Percentiles rank a stretch among this genome's conserved stretches.
Evolutionary conservation across 2,329 filamentous ascomycete species (phyloP).

Genomic region (Fusarium avenaceum): DNA sequence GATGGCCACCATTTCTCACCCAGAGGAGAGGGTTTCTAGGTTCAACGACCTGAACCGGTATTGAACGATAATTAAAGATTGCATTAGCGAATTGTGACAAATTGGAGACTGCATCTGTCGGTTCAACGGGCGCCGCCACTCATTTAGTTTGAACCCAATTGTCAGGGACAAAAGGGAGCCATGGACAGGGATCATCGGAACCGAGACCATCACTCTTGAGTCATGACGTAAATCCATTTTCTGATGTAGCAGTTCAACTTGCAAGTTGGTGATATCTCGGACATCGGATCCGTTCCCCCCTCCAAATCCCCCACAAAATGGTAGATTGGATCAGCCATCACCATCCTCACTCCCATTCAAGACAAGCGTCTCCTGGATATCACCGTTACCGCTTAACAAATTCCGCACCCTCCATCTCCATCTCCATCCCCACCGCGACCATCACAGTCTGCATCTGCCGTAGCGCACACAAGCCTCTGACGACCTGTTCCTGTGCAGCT

Average conservation of each 20-base stretch:
- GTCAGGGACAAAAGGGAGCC: neutral
- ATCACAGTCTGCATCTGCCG: conserved; percentile 24
- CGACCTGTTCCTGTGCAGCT: conserved; percentile 2
- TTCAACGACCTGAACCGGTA: no score
- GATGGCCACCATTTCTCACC: neutral
- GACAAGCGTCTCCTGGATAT: conserved; percentile 23
- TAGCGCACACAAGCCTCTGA: conserved; percentile 37
- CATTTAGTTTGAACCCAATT: neutral
- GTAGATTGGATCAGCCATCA: conserved; percentile 2
- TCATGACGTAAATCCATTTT: conserved; percentile 7
- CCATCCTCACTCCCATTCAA: conserved; percentile 29
- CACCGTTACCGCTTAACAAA: conserved; percentile 1
- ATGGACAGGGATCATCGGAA: conserved; percentile 37
- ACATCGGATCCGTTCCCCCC: conserved; percentile 38
- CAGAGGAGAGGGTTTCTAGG: neutral
- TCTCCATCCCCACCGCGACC: neutral
- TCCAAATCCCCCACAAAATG: conserved; percentile 4
- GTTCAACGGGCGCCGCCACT: conserved; percentile 21
- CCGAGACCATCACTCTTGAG: conserved; percentile 24
- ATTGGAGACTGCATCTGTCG: neutral
- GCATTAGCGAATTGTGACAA: neutral
- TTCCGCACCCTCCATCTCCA: conserved; percentile 11
- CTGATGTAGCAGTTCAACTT: no score
- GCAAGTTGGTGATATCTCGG: no score
- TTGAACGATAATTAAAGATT: neutral